These are phyloP conservation scores for Erodium texanum DNA, from an alignment of 441 rosid genomes.

Conservation along the genomic window DNA sequence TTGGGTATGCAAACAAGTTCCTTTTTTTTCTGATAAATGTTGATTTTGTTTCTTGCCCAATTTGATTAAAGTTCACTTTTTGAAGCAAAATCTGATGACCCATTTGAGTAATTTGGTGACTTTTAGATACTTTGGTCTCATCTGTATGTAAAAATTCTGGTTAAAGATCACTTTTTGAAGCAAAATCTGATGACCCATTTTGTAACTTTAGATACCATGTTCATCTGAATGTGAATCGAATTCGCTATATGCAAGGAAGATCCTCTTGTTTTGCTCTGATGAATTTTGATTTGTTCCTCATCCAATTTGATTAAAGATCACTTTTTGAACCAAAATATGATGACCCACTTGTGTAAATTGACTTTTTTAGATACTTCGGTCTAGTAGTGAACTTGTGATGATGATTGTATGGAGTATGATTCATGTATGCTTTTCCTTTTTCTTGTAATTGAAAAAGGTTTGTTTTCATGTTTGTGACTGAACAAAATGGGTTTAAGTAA, in stretches of 20 bases:
- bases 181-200: not conserved
- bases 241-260: not conserved
- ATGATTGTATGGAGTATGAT: not conserved
- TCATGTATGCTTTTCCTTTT: not conserved
- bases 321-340: not conserved
- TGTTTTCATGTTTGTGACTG: too few species aligned
- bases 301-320: not conserved
- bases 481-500: not conserved
- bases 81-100: not conserved
- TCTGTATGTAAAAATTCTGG: not conserved
- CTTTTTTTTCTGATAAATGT: not conserved
- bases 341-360: not conserved
- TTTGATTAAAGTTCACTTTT: constrained; percentile 6
- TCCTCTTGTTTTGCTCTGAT: not conserved
- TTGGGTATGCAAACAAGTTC: not conserved
- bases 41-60: not conserved
- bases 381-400: not conserved
- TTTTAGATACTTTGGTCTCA: not conserved
- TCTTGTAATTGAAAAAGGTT: too few species aligned
- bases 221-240: too few species aligned
- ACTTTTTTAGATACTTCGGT: not conserved
- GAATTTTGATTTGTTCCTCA: constrained; percentile 9
- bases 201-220: not conserved
- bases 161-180: constrained; percentile 6
- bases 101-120: not conserved